Percentiles rank a stretch among this genome's conserved stretches.
phyloP scores from a whole-genome alignment of 352 stramenopile genomes.

The Discostella stelligera region DNA sequence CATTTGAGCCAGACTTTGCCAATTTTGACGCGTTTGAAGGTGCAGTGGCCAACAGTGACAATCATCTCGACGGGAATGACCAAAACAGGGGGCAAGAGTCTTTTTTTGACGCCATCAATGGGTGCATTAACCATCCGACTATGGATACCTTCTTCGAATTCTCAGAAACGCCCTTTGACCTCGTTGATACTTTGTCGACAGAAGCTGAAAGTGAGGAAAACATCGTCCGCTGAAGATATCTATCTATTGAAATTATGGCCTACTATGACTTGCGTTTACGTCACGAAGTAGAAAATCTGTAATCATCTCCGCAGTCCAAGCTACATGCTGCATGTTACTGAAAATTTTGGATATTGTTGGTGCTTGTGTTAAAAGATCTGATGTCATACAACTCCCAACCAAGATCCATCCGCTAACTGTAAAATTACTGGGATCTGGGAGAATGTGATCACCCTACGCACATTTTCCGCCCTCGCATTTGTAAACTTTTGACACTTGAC shows the following conservation, averaged over 20 bases:
- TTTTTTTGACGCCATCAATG: constrained; percentile 16
- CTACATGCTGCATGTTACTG: no score
- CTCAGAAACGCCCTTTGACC: constrained; percentile 19
- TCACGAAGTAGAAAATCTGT: no score
- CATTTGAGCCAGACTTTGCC: constrained; percentile 70
- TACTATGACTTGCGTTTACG: no score
- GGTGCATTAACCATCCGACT: neutral
- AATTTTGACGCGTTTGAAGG: constrained; percentile 63
- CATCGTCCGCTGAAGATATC: neutral
- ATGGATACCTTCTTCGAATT: constrained; percentile 12
- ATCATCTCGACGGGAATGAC: constrained; percentile 6
- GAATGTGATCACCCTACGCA: neutral
- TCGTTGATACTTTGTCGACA: constrained; percentile 14
- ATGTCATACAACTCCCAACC: neutral
- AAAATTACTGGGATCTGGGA: neutral
- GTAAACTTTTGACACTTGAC: neutral
- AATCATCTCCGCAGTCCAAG: no score
- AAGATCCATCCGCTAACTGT: neutral
- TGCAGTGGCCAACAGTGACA: neutral
- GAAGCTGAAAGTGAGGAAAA: constrained; percentile 4
- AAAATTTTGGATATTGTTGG: neutral
- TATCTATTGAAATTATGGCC: no score
- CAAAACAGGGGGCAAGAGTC: neutral
- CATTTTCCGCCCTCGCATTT: neutral
- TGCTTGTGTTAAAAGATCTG: neutral